A percentile compares a stretch with the other conserved stretches of the same genome.
phyloP scores from a whole-genome alignment of 177 flowering plant genomes.

The Vitis hybrid region DNA sequence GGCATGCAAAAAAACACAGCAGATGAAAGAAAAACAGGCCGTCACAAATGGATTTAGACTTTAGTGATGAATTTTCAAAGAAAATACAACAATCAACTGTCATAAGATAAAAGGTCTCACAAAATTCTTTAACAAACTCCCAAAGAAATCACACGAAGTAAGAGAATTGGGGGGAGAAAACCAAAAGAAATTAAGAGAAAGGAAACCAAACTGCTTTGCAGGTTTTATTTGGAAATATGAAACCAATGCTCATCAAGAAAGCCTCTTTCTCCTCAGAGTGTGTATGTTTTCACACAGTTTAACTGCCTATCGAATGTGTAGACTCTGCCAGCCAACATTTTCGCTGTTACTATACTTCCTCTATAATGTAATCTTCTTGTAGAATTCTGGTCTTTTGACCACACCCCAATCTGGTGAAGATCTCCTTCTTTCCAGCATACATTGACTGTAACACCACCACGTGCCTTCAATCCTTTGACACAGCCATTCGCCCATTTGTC shows the following conservation, averaged over 20 bases:
- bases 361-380: slow-evolving; percentile 57
- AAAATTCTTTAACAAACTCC: neutral
- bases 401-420: slow-evolving; percentile 72
- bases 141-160: neutral
- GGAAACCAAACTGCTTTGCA: no score
- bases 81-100: no score
- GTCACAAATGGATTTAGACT: neutral
- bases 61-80: no score
- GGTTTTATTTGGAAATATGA: no score
- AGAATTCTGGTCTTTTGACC: slow-evolving; percentile 45
- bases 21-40: neutral
- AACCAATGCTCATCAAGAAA: no score
- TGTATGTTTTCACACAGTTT: slow-evolving; percentile 41
- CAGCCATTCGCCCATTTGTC: slow-evolving; percentile 87
- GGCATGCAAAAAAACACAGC: no score
- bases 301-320: slow-evolving; percentile 66
- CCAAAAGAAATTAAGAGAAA: no score
- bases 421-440: slow-evolving; percentile 87
- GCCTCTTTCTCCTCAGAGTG: slow-evolving; percentile 6
- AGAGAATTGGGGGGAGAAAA: no score
- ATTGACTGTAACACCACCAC: slow-evolving; percentile 77
- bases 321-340: slow-evolving; percentile 45
- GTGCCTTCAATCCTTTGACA: slow-evolving; percentile 83
- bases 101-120: neutral
- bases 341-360: slow-evolving; percentile 43